These are phyloP conservation scores for Amauroascus verrucosus DNA, from an alignment of 2,329 filamentous ascomycete genomes.

Conservation along the genomic window DNA sequence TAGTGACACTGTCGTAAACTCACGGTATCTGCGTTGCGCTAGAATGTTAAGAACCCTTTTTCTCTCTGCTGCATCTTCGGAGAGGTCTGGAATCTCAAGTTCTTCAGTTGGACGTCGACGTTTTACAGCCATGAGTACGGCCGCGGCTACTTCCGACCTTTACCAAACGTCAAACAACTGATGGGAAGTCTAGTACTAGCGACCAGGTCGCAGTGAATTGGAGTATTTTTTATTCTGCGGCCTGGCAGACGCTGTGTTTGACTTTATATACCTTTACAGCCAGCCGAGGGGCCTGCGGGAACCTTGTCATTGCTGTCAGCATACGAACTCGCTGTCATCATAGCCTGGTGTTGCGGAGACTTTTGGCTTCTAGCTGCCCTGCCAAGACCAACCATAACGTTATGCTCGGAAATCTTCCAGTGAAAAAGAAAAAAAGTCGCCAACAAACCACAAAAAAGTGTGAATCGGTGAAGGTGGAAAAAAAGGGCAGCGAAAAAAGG, in stretches of 20 bases:
- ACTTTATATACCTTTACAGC: not conserved
- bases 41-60: conserved; percentile 47
- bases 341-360: too few relatives aligned
- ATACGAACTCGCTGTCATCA: too few relatives aligned
- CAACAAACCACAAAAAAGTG: not conserved
- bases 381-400: conserved; percentile 11
- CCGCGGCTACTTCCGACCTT: too few relatives aligned
- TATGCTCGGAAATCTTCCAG: conserved; percentile 1
- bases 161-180: too few relatives aligned
- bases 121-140: conserved; percentile 6
- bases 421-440: too few relatives aligned
- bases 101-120: conserved; percentile 17
- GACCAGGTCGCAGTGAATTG: too few relatives aligned
- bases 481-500: too few relatives aligned
- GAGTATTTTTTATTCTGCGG: too few relatives aligned
- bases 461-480: not conserved
- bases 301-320: too few relatives aligned
- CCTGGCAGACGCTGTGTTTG: too few relatives aligned
- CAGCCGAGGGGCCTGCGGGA: too few relatives aligned
- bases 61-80: conserved; percentile 43
- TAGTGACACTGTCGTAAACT: conserved; percentile 9
- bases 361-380: not conserved
- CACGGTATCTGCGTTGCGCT: conserved; percentile 45
- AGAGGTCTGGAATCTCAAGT: conserved; percentile 40
- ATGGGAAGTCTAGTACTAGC: too few relatives aligned